These are phyloP conservation scores for Verticillium klebahnii DNA, from an alignment of 2,329 filamentous ascomycete genomes.

Conservation along the genomic window DNA sequence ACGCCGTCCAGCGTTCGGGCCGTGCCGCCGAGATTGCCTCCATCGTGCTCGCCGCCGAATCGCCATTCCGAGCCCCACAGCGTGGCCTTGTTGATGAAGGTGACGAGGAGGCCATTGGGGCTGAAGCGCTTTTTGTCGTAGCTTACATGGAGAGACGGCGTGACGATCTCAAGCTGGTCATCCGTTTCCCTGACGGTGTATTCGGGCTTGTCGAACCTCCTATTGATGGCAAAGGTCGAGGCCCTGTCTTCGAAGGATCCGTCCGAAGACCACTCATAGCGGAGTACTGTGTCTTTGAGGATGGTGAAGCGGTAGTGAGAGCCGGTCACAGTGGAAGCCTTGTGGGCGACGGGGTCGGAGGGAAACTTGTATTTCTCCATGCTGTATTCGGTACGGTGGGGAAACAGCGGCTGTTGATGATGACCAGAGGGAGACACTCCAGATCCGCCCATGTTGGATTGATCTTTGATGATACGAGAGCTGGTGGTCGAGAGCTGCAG, in stretches of 20 bases:
- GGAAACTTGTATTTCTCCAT: conserved; percentile 33
- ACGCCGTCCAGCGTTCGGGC: conserved; percentile 50
- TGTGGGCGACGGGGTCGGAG: conserved; percentile 35
- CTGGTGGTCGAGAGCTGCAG: no score
- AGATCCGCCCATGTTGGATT: background rate
- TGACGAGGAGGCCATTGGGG: conserved; percentile 6
- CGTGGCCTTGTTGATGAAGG: conserved; percentile 34
- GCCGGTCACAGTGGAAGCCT: conserved; percentile 34
- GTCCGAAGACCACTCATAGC: conserved; percentile 2
- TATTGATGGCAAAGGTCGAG: conserved; percentile 3
- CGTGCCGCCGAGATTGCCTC: conserved; percentile 34
- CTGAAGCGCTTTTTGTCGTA: conserved; percentile 3
- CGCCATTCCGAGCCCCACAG: conserved; percentile 42
- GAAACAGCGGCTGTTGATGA: background rate
- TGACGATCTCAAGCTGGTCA: background rate
- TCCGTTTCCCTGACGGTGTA: background rate
- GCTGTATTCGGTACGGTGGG: background rate
- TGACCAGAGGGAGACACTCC: no score
- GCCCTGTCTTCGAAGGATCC: conserved; percentile 1
- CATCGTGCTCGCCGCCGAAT: conserved; percentile 38
- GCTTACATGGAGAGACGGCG: background rate
- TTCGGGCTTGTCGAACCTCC: background rate
- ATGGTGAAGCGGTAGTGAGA: conserved; percentile 55
- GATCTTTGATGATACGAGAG: background rate
- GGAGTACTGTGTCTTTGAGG: conserved; percentile 39